A percentile compares a stretch with the other conserved stretches of the same genome.
Conservation (phyloP, 2,329 filamentous ascomycete genomes). For the Acarospora socialis region DNA sequence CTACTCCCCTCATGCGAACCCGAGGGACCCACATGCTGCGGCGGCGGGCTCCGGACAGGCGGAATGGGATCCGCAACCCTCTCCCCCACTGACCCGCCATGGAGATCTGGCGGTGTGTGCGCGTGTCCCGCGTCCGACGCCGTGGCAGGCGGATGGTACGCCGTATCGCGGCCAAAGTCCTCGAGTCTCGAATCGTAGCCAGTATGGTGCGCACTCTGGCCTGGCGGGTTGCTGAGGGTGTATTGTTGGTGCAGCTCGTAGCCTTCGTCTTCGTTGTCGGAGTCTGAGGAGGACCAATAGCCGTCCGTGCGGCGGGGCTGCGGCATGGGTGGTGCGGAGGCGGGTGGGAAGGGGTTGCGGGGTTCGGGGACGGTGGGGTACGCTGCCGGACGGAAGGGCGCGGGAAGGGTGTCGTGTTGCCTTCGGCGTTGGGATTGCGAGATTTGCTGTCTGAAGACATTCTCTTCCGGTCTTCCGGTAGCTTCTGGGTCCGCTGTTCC, state of each 20-base stretch:
- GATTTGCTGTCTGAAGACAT: constrained; percentile 6
- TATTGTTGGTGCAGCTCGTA: constrained; percentile 2
- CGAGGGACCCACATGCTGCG: background rate
- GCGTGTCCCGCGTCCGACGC: too few relatives aligned
- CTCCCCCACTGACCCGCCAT: too few relatives aligned
- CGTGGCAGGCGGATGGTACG: constrained; percentile 2
- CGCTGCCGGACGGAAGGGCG: background rate
- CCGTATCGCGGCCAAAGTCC: background rate
- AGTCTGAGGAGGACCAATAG: constrained; percentile 4
- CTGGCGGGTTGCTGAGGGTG: background rate
- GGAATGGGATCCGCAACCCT: background rate
- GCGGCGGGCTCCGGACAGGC: background rate
- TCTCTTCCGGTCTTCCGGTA: background rate
- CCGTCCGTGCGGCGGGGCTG: constrained; percentile 1
- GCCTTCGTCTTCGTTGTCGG: background rate
- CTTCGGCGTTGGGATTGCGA: constrained; percentile 3
- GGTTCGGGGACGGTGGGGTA: constrained; percentile 1
- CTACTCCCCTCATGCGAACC: background rate
- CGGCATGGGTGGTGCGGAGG: background rate
- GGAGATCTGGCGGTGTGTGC: too few relatives aligned
- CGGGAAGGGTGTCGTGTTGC: background rate
- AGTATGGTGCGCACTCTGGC: background rate
- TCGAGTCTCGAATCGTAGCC: background rate
- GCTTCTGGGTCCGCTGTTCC: background rate
- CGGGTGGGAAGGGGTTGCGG: constrained; percentile 1